Conservation (phyloP, 805 yeast genomes). For the Saturnispora serradocipensis region DNA sequence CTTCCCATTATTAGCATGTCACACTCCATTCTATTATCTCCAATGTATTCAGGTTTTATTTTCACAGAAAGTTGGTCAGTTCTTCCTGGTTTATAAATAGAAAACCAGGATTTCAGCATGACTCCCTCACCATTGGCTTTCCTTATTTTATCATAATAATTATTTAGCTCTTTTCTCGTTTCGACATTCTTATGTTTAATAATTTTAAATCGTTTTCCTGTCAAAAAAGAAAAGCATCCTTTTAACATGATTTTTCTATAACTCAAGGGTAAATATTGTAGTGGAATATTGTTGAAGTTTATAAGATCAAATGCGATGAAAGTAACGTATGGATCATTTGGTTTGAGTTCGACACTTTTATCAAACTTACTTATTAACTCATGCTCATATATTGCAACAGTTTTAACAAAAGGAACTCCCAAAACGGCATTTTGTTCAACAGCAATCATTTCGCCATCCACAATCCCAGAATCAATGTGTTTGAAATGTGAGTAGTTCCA, state of each 20-base stretch:
- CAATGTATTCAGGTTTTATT: constrained; percentile 83
- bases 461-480: constrained; percentile 30
- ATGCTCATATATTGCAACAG: constrained; percentile 37
- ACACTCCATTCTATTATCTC: constrained; percentile 77
- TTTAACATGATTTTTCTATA: background rate
- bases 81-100: constrained; percentile 52
- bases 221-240: background rate
- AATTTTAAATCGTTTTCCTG: background rate
- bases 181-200: background rate
- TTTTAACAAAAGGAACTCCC: constrained; percentile 75
- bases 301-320: constrained; percentile 67
- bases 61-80: constrained; percentile 69
- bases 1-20: constrained; percentile 78
- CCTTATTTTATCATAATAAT: constrained; percentile 29
- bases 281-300: constrained; percentile 37
- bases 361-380: background rate
- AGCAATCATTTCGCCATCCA: constrained; percentile 94
- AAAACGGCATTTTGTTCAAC: constrained; percentile 52
- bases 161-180: background rate
- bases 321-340: constrained; percentile 13
- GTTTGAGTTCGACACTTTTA: background rate
- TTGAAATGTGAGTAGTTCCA: constrained; percentile 26
- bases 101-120: constrained; percentile 55
- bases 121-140: constrained; percentile 70
- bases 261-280: constrained; percentile 1